Conservation (phyloP, 768 basidiomycete species). For the Phaeotremella skinneri region DNA sequence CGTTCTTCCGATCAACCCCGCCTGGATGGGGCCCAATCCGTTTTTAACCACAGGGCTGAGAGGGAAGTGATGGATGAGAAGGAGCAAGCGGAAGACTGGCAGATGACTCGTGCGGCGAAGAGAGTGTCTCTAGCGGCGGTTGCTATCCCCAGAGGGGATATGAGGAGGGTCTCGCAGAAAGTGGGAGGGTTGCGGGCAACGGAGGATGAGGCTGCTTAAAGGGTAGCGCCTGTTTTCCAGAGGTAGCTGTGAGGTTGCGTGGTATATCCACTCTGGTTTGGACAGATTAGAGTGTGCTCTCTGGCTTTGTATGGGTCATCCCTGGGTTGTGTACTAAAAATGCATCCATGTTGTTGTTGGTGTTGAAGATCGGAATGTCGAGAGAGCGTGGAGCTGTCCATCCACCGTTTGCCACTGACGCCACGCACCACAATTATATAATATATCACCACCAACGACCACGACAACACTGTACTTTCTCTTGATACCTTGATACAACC, state of each 20-base stretch:
- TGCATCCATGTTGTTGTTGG: too few relatives aligned
- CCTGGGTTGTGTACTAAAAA: too few relatives aligned
- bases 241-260: too few relatives aligned
- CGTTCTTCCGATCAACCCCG: slow-evolving; percentile 4
- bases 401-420: too few relatives aligned
- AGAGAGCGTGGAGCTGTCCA: too few relatives aligned
- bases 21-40: background rate
- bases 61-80: background rate
- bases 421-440: too few relatives aligned
- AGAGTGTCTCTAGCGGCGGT: slow-evolving; percentile 66
- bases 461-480: too few relatives aligned
- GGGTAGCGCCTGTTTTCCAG: background rate
- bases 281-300: too few relatives aligned
- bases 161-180: background rate
- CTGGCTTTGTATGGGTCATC: too few relatives aligned
- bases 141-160: background rate
- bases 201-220: background rate
- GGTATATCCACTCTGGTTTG: too few relatives aligned
- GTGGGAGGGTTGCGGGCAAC: background rate
- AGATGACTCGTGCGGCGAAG: slow-evolving; percentile 77
- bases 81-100: slow-evolving; percentile 84
- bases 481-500: background rate
- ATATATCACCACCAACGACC: too few relatives aligned
- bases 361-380: too few relatives aligned
- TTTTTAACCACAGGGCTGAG: background rate